Evolutionary conservation across 768 basidiomycete genomes (phyloP), one percentile per base, ranked within the genome.

Genomic region (Holtermanniella nyarrowii): DNA sequence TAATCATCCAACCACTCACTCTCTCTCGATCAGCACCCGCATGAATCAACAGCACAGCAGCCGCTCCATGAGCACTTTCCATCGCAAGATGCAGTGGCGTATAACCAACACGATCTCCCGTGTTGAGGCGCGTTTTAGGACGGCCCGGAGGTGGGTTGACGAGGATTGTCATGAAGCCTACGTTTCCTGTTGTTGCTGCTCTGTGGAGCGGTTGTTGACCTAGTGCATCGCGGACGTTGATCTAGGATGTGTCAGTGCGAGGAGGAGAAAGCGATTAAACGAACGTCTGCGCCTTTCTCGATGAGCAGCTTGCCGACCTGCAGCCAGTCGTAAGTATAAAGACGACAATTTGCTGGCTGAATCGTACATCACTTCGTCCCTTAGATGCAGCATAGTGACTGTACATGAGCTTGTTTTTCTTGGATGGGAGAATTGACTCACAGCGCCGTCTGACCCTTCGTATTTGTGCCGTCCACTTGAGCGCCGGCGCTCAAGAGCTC

Each of bases 21-120:
- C 87, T 78, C 58, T 79, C 79, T 25, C 93, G 82, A 76, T 96
- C 93, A 5, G 91, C 91, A 18, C 93, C 93, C 43, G 88, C 91
- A 68, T 93, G 88, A 54, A 99, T 93, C 46, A 99, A 77, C 46
- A 85, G 70, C 1, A 89, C 85, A 10, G 93, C 93, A 14, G 82
- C 85, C 66, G 88, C 83, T 13, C 87, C 93, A 66, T 96, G 86
- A 16, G 84, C 93, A 49, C 86, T 89, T 63, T 99, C 93, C 84
- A 99, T 85, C 16, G 93, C 91, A 26, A 99, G 80, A 76, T 99
- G 95, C 31, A 99, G 75, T 1, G 95, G 89, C 1, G 95, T 96
- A 66, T 96, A 95, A 74, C 62, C 67, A 46, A 73, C 71, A 55
- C 72, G 55, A 52, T 74, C 71, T 21, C 63, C 60, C 16, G 86